Evolutionary conservation across 495 filamentous ascomycete genomes (phyloP).

Genomic region (Penicillium diatomitis): DNA sequence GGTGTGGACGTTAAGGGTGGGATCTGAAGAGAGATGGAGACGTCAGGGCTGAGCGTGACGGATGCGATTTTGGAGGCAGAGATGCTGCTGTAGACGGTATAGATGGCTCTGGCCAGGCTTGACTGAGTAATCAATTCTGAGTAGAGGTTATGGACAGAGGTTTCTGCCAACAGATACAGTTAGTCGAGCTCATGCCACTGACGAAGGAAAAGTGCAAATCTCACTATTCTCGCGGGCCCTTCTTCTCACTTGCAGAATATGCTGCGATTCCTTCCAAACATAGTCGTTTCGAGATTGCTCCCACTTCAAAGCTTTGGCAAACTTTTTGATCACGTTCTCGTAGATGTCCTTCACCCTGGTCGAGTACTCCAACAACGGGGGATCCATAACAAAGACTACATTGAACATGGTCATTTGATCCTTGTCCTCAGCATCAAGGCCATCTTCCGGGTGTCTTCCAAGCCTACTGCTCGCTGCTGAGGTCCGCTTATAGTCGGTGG

Average conservation of each 20-base stretch:
- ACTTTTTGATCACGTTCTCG: constrained; percentile 77
- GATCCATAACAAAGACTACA: constrained; percentile 82
- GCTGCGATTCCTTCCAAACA: constrained; percentile 77
- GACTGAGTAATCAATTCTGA: constrained; percentile 61
- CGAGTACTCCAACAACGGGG: constrained; percentile 66
- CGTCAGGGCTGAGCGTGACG: constrained; percentile 46
- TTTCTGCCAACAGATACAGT: constrained; percentile 15
- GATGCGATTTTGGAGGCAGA: constrained; percentile 76
- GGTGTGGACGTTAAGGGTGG: constrained; percentile 69
- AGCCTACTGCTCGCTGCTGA: constrained; percentile 33
- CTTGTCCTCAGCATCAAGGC: constrained; percentile 45
- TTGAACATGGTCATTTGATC: constrained; percentile 91
- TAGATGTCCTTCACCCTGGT: constrained; percentile 71
- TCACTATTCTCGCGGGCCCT: constrained; percentile 68
- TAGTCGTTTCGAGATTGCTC: constrained; percentile 82
- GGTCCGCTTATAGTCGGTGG: constrained; percentile 26
- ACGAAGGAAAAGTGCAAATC: constrained; percentile 7
- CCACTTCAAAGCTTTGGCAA: constrained; percentile 81
- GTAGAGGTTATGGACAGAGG: constrained; percentile 32
- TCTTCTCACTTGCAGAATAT: constrained; percentile 67
- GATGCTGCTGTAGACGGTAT: constrained; percentile 69
- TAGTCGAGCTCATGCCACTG: no score
- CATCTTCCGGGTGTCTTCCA: constrained; percentile 22
- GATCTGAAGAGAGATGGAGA: constrained; percentile 76
- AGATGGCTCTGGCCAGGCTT: constrained; percentile 74